A percentile compares a stretch with the other conserved stretches of the same genome.
Evolutionary conservation across 2,329 filamentous ascomycete species (phyloP).

Genomic region (Davidsoniella virescens): DNA sequence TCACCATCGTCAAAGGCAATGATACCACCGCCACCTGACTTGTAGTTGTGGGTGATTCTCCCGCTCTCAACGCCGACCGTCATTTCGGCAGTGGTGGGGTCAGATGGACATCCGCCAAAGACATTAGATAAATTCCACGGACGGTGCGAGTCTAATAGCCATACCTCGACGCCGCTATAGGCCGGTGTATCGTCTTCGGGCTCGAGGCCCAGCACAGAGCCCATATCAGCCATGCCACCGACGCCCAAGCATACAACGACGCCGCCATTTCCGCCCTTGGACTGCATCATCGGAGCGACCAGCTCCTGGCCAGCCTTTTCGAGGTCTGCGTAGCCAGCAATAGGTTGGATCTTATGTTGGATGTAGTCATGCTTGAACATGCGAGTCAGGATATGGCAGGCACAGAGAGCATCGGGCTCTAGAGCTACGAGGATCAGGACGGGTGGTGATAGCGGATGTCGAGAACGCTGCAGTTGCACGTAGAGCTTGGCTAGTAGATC

Average conservation of each 20-base stretch:
- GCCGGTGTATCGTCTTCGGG: conserved; percentile 47
- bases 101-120: conserved; percentile 56
- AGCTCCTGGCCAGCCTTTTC: conserved; percentile 62
- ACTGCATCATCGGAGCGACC: conserved; percentile 72
- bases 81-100: conserved; percentile 30
- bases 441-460: conserved; percentile 79
- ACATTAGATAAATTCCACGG: conserved; percentile 94
- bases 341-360: conserved; percentile 89
- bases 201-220: conserved; percentile 56
- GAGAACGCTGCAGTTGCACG: conserved; percentile 67
- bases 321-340: conserved; percentile 83
- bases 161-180: conserved; percentile 79
- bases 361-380: conserved; percentile 97
- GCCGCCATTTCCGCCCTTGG: conserved; percentile 68
- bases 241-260: conserved; percentile 86
- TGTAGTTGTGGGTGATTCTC: conserved; percentile 54
- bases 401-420: conserved; percentile 89
- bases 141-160: conserved; percentile 79
- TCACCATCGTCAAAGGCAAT: conserved; percentile 94
- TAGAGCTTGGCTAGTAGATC: conserved; percentile 82
- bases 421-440: conserved; percentile 85
- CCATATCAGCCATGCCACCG: conserved; percentile 78
- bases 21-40: conserved; percentile 68
- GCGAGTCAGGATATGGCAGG: conserved; percentile 80
- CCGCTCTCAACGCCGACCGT: conserved; percentile 56